phyloP scores from a whole-genome alignment of 2,329 filamentous ascomycete species.

The Colletotrichum gloeosporioides region DNA sequence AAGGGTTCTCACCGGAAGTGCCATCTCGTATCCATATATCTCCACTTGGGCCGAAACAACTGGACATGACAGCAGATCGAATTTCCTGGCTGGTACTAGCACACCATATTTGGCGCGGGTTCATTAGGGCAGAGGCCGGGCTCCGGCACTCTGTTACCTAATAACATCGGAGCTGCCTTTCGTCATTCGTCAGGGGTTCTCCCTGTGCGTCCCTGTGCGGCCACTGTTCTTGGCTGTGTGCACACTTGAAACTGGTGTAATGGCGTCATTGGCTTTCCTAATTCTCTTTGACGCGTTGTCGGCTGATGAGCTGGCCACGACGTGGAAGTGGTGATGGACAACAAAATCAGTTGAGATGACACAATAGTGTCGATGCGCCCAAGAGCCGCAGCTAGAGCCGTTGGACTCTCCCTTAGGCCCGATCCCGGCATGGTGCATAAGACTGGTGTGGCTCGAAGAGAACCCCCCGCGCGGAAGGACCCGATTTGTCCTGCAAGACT shows the following conservation, averaged over 20 bases:
- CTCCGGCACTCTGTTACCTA: constrained; percentile 10
- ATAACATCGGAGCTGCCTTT: constrained; percentile 4
- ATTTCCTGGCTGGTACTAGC: constrained; percentile 11
- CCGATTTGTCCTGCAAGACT: constrained; percentile 6
- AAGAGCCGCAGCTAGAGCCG: background rate
- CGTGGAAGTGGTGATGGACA: background rate
- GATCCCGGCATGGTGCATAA: constrained; percentile 6
- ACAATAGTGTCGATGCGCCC: background rate
- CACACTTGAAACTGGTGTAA: background rate
- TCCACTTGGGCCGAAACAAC: constrained; percentile 20
- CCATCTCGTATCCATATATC: constrained; percentile 14
- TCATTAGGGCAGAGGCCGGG: background rate
- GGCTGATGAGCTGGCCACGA: background rate
- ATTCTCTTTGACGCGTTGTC: background rate
- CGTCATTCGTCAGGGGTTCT: constrained; percentile 11
- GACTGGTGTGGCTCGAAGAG: background rate
- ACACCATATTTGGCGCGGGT: background rate
- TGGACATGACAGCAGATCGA: constrained; percentile 13
- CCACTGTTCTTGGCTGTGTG: background rate
- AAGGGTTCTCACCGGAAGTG: background rate
- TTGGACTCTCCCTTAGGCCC: background rate
- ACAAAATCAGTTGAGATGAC: background rate
- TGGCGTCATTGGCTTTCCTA: background rate
- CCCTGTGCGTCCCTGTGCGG: background rate
- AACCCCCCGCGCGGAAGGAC: constrained; percentile 10